Conservation (phyloP, 2,329 filamentous ascomycete species). For the Ophiocordyceps robertsii region DNA sequence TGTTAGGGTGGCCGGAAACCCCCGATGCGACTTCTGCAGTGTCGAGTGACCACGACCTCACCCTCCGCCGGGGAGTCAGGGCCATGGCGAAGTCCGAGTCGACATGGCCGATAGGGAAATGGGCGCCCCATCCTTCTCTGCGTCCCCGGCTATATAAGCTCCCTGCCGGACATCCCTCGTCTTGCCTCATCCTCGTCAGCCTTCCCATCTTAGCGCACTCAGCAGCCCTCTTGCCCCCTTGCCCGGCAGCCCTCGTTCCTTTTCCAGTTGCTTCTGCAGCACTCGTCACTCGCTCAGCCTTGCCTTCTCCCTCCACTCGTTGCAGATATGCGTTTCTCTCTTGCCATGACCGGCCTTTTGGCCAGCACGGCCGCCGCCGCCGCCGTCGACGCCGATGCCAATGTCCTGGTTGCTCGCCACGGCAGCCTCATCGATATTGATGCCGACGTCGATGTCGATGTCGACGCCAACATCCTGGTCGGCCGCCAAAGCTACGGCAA, state of each 20-base stretch:
- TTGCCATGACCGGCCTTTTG: constrained; percentile 14
- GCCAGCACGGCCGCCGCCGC: constrained; percentile 8
- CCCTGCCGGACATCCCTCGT: too few species aligned
- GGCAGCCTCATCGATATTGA: constrained; percentile 1
- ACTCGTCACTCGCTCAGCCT: neutral
- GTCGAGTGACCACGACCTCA: too few species aligned
- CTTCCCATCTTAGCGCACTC: neutral
- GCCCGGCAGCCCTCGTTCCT: neutral
- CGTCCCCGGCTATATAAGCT: too few species aligned
- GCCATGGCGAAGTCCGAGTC: too few species aligned
- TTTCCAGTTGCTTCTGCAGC: neutral
- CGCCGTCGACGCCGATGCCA: constrained; percentile 16
- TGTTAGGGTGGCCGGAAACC: too few species aligned
- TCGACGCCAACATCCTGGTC: constrained; percentile 4
- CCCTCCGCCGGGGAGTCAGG: too few species aligned
- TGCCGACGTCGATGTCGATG: constrained; percentile 3
- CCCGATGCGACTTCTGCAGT: too few species aligned
- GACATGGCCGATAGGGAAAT: too few species aligned
- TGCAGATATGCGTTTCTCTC: constrained; percentile 17
- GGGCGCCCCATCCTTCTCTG: too few species aligned
- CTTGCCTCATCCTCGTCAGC: neutral
- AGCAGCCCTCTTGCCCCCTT: neutral
- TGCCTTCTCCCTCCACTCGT: neutral
- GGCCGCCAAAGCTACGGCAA: neutral
- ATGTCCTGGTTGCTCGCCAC: constrained; percentile 1